Base-by-base conservation (phyloP, 176 grass and related monocot genomes). In the Musa itinerans region DNA sequence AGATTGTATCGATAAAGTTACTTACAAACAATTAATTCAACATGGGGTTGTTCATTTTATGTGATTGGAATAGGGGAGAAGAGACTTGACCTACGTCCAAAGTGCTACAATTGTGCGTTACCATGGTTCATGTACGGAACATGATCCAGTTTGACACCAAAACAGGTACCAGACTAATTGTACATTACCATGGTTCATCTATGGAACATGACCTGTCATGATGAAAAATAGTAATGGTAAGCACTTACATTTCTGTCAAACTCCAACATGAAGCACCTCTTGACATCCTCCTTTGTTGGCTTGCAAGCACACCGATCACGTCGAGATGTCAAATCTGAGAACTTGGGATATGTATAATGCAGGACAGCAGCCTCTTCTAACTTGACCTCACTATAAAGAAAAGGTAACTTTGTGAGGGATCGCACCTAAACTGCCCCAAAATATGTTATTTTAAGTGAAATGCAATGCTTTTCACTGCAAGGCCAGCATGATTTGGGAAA, bases 231-330 rank as follows among this genome's bases (percentile, higher is more conserved):
- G 81, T 11, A 76, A 24, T 34, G 78, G 48, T 68, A 25, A 75
- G 51, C 25, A 83, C 94, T 87, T 80, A 98, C 94, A 20, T 66
- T 74, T 98, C 94, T 87, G 69, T 98, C 94, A 87, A 98, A 98
- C 73, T 98, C 94, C 78, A 98, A 79, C 90, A 98, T 98, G 82
- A 98, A 98, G 75, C 94, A 98, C 90, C 94, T 89, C 78, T 98
- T 92, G 56, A 98, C 88, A 87, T 98, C 94, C 29, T 91, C 86
- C 76, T 91, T 98, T 12, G 94, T 98, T 63, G 94, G 94, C 48
- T 98, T 98, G 79, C 94, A 98, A 58, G 88, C 88, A 79, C 94
- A 98, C 7, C 94, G 94, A 87, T 98, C 94, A 76, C 94, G 94
- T 68, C 94, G 77, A 65, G 90, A 98, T 63, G 94, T 98, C 77